Evolutionary conservation across 805 yeast species (phyloP), one percentile per base, ranked within the genome.

Genomic region (Priceomyces castillae): DNA sequence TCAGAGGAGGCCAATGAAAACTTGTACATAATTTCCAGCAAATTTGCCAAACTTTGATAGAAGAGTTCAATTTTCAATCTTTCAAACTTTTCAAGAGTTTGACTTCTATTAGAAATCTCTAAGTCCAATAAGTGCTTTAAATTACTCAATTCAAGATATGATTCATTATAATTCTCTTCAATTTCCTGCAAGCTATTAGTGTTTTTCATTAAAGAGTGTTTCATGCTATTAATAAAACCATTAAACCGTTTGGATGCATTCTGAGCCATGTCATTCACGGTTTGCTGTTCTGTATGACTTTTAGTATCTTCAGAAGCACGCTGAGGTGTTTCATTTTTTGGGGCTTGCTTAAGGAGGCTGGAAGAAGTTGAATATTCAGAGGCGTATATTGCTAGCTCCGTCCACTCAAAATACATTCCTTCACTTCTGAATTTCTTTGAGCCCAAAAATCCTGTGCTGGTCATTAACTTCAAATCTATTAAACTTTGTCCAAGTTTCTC

Each of bases 321-420:
- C 19, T 7, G 44, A 34, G 22, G 18, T 9, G 28, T 30, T 37
- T 28, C 22, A 10, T 15, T 30, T 19, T 31, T 25, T 5, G n/a
- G 31, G 15, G 22, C 9, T 38, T 37, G 7, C 9, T 35, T 28
- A 11, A 9, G 31, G 31, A 28, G 31, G 31, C 31, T 28, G 7
- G 31, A 28, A n/a, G 31, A 9, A 12, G 12, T n/a, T 10, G 20
- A 33, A 36, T 48, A 53, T 11, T 40, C 47, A 4, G 59, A 46
- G 2, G 54, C 46, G 17, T 42, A 53, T 3, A 52, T 18, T 5
- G 73, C 67, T 37, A 57, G 44, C 18, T 65, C 70, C 1, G 71
- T 53, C 75, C 75, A 71, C 48, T 71, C 76, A 37, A 68, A 67
- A 74, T 74, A 69, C 69, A 67, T 61, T 2, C 65, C 67, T 42